Evolutionary conservation across 1,284 basidiomycete genomes (phyloP).

Genomic region (Psilocybe mexicana): DNA sequence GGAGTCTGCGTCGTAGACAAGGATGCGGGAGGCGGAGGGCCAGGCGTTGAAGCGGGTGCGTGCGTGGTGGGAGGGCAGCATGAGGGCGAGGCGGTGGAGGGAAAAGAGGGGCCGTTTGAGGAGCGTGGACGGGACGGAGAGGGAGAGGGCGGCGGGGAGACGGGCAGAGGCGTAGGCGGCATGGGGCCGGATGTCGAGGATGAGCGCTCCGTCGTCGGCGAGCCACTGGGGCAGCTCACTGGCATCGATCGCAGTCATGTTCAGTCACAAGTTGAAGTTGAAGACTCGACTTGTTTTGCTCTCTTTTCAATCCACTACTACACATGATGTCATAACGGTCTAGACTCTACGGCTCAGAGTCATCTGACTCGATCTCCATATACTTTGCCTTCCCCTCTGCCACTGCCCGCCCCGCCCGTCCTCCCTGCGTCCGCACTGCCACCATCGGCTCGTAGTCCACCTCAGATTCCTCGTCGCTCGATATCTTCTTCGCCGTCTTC

Average conservation of each 20-base stretch:
- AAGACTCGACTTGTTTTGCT: slow-evolving; percentile 29
- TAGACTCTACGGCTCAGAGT: slow-evolving; percentile 36
- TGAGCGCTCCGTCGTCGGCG: slow-evolving; percentile 34
- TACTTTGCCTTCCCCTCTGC: slow-evolving; percentile 47
- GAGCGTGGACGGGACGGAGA: slow-evolving; percentile 92
- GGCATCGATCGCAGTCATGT: slow-evolving; percentile 19
- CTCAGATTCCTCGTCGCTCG: slow-evolving; percentile 33
- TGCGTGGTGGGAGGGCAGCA: slow-evolving; percentile 65
- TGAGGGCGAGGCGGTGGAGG: slow-evolving; percentile 69
- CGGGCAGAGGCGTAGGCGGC: slow-evolving; percentile 70
- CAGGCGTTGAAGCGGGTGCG: slow-evolving; percentile 63
- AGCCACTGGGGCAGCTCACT: slow-evolving; percentile 25
- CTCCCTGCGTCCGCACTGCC: slow-evolving; percentile 20
- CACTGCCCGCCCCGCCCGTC: slow-evolving; percentile 35
- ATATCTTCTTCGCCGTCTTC: slow-evolving; percentile 24
- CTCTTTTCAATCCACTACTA: slow-evolving; percentile 21
- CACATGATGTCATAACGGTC: slow-evolving; percentile 21
- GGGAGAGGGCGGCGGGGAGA: slow-evolving; percentile 74
- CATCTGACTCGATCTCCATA: slow-evolving; percentile 51
- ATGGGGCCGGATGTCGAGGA: slow-evolving; percentile 90
- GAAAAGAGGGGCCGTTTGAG: slow-evolving; percentile 87
- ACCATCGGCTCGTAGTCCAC: slow-evolving; percentile 23
- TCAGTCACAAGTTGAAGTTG: slow-evolving; percentile 35
- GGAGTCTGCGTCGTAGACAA: slow-evolving; percentile 86
- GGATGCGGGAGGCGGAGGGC: slow-evolving; percentile 56